A percentile compares a stretch with the other conserved stretches of the same genome.
These are phyloP conservation scores for Osmozyma mogii DNA, from an alignment of 805 yeast species.

Conservation along the genomic window DNA sequence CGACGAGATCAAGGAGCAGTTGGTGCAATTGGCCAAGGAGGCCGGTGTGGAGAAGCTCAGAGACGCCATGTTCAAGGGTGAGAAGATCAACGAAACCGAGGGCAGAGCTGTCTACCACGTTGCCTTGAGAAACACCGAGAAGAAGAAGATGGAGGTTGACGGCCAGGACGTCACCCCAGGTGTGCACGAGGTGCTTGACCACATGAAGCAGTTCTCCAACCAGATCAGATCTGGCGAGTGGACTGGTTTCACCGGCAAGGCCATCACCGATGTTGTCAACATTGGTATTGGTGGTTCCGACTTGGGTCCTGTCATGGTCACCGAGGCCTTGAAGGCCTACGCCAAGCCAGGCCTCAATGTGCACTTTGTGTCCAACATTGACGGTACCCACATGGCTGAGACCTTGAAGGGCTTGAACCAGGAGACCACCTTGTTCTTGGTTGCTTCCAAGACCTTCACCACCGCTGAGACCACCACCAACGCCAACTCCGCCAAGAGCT, in stretches of 20 bases:
- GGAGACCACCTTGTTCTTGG: constrained; percentile 86
- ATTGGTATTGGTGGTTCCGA: constrained; percentile 99
- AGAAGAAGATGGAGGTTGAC: constrained; percentile 80
- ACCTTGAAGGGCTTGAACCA: constrained; percentile 68
- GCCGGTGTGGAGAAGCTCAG: constrained; percentile 82
- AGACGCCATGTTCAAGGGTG: constrained; percentile 88
- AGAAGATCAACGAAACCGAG: constrained; percentile 92
- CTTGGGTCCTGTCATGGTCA: constrained; percentile 98
- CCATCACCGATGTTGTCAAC: constrained; percentile 89
- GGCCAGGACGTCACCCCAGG: constrained; percentile 86
- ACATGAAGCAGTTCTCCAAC: constrained; percentile 94
- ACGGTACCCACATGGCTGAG: constrained; percentile 96
- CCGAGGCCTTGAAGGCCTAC: constrained; percentile 94
- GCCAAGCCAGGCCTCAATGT: constrained; percentile 64
- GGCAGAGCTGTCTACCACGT: constrained; percentile 95
- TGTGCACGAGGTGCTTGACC: constrained; percentile 84
- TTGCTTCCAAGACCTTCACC: constrained; percentile 97
- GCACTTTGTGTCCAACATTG: constrained; percentile 96
- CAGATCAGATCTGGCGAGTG: constrained; percentile 86
- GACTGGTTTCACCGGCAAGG: constrained; percentile 96
- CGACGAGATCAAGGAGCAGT: constrained; percentile 64
- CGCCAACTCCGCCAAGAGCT: constrained; percentile 88
- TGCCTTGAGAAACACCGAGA: constrained; percentile 89
- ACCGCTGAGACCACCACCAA: constrained; percentile 97
- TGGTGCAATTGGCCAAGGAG: constrained; percentile 79